Base-by-base conservation (phyloP, 352 stramenopile genomes). In the Blastocystis sp. region DNA sequence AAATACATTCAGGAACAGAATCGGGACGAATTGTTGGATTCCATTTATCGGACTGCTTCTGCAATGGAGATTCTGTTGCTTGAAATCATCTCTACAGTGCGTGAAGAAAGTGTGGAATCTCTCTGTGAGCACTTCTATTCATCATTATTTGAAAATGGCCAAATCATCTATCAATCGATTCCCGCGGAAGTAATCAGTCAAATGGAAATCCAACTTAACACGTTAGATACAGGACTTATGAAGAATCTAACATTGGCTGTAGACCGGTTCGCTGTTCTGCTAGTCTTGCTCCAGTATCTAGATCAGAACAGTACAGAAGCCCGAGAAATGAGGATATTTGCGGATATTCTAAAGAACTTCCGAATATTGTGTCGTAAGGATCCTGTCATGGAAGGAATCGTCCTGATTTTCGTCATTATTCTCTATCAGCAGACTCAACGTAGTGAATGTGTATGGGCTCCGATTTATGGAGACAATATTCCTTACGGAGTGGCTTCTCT, bases 361-460 rank as follows among this genome's bases (percentile, higher is more conserved):
- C 19, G 24, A 6, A 52, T 24, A 37, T 58, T 80, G 51, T 57
- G 63, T 74, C 29, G n/a, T 12, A 21, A 59, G 1, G 37, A 80
- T 4, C 16, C 24, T 29, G 51, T 80, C 14, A 9, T 14, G 3
- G 21, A 58, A 7, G 42, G 65, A 80, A 14, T n/a, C 7, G 35
- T 80, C 7, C 27, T 80, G 43, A 61, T 80, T 63, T 63, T 80
- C 0, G 37, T 59, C 6, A 24, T 80, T 21, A 56, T 80, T 39
- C 14, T 80, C 2, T 59, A 24, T 35, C 42, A 27, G 16, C 56
- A 80, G 16, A 24, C 42, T 29, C 69, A 61, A 32, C 24, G 35
- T 14, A 7, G 12, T 2, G 7, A n/a, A 24, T 61, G 46, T 21
- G 46, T 46, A n/a, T 16, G 21, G n/a, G 37, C 39, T 3, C 42